Evolutionary conservation across 805 yeast genomes (phyloP).

Genomic region (Barnettozyma salicaria): DNA sequence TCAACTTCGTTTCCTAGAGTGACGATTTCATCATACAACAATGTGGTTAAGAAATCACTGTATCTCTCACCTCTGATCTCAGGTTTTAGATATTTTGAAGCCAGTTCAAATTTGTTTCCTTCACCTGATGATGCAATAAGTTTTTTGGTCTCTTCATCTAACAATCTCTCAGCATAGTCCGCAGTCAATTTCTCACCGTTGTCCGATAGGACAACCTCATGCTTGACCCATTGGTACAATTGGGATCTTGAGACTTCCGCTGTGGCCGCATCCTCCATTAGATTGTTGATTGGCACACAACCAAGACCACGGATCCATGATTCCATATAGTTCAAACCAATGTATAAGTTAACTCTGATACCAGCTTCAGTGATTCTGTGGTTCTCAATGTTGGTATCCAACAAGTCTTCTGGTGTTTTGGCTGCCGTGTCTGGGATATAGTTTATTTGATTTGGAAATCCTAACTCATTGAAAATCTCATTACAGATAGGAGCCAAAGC

Average conservation of each 20-base stretch:
- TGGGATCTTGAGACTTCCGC: constrained; percentile 84
- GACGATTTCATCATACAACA: constrained; percentile 62
- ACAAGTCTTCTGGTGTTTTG: constrained; percentile 51
- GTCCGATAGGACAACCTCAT: constrained; percentile 53
- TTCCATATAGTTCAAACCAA: constrained; percentile 77
- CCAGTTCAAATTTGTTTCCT: constrained; percentile 60
- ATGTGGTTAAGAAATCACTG: constrained; percentile 70
- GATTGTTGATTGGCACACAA: constrained; percentile 77
- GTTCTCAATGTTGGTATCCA: constrained; percentile 56
- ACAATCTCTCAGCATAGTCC: constrained; percentile 47
- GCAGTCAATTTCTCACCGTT: constrained; percentile 54
- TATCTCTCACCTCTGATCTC: constrained; percentile 67
- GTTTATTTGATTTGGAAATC: constrained; percentile 71
- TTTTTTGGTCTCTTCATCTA: constrained; percentile 57
- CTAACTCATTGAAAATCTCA: constrained; percentile 70
- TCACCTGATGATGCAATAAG: constrained; percentile 37
- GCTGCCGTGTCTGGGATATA: constrained; percentile 37
- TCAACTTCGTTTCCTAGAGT: constrained; percentile 28
- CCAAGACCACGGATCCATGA: constrained; percentile 84
- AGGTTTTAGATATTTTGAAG: constrained; percentile 63
- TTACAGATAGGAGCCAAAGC: constrained; percentile 71
- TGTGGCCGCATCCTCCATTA: constrained; percentile 90
- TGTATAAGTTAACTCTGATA: constrained; percentile 62
- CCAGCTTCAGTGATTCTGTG: constrained; percentile 66
- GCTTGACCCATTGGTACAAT: constrained; percentile 79